A percentile compares a stretch with the other conserved stretches of the same genome.
Conservation (phyloP, 179 eudicot genomes). For the Corrigiola litoralis region DNA sequence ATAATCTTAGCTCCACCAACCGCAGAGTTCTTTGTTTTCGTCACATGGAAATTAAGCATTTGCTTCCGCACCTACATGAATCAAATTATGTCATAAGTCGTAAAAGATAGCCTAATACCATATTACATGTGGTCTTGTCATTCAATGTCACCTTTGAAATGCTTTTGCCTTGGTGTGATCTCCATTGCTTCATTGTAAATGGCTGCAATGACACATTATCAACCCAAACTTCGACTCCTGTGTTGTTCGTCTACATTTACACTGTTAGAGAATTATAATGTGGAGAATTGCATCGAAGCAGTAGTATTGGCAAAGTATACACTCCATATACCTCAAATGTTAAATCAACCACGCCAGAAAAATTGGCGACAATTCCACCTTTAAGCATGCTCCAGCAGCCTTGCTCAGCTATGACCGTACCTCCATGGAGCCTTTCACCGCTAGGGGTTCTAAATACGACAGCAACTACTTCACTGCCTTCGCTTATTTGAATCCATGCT, state of each 20-base stretch:
- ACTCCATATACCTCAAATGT: constrained; percentile 24
- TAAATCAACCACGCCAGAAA: constrained; percentile 22
- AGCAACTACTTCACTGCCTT: constrained; percentile 30
- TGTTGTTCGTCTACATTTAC: constrained; percentile 26
- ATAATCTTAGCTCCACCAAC: constrained; percentile 33
- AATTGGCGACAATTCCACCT: constrained; percentile 39
- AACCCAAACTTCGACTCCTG: constrained; percentile 32
- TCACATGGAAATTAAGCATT: constrained; percentile 29
- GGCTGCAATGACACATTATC: constrained; percentile 43
- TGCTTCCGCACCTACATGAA: constrained; percentile 36
- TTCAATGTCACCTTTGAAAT: constrained; percentile 38
- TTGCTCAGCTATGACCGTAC: constrained; percentile 36
- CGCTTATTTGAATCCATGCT: constrained; percentile 50
- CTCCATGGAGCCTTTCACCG: constrained; percentile 25
- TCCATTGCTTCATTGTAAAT: constrained; percentile 42
- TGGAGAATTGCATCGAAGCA: no score
- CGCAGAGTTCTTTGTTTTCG: constrained; percentile 22
- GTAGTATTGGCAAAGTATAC: no score
- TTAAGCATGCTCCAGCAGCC: constrained; percentile 62
- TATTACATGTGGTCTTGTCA: no score
- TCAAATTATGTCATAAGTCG: no score
- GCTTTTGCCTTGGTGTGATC: constrained; percentile 32
- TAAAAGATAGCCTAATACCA: no score
- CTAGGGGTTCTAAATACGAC: constrained; percentile 18
- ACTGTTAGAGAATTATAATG: background rate